Evolutionary conservation across 495 filamentous ascomycete species (phyloP), one percentile per base, ranked within the genome.

Genomic region (Tuber melanosporum): DNA sequence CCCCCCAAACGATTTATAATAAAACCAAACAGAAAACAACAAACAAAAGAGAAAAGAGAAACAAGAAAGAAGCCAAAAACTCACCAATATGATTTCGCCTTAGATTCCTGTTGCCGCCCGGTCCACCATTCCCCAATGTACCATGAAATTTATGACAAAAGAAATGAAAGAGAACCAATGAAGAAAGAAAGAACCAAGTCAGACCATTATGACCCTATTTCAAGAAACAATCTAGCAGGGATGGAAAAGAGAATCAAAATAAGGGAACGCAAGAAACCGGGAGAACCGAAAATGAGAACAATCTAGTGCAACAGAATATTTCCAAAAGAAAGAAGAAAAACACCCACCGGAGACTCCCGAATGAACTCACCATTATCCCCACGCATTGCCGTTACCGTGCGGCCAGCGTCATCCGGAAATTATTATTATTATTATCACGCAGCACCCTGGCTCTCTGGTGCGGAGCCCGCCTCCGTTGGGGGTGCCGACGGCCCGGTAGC

Each of bases 91-190:
- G 74, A 72, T 82, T 80, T 78, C 74, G 77, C 79, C 79, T 71
- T 84, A 84, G 83, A 82, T 85, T 85, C 82, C 84, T 81, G 80
- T 83, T 84, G 83, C 83, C 85, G 85, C 84, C 32, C 57, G 26
- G 14, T 14, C n/a, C 26, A 14, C 57, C 71, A 72, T 76, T 80
- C 75, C 71, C 78, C 78, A 73, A 52, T 80, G 47, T 80, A 80
- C 80, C 75, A 80, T 36, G 26, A 66, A 66, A 66, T 36, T 66
- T 66, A 86, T 86, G 85, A 85, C 79, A 85, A 81, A 79, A 81
- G 76, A 83, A 80, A 82, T 78, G 73, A 76, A 78, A 78, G 74
- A 80, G 82, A 70, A 80, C 62, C 70, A 73, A 73, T 52, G 71
- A 32, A 39, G 76, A 70, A 78, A 26, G 75, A 57, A 78, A 72